Evolutionary conservation across 768 basidiomycete genomes (phyloP), one percentile per base, ranked within the genome.

Genomic region (Lactarius evosmus): DNA sequence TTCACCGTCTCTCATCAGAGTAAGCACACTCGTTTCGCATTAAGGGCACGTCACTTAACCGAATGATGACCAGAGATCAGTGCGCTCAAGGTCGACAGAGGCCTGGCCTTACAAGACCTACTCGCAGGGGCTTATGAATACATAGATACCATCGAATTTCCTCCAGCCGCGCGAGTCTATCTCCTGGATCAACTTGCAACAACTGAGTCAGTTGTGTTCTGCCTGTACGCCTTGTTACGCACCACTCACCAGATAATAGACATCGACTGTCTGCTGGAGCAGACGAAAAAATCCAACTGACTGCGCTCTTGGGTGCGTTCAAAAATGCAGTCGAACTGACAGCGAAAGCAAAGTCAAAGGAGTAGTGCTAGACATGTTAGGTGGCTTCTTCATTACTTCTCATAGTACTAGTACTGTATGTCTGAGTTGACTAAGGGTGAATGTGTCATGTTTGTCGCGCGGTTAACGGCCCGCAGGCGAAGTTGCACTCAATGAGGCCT

Each of bases 21-120:
- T 92, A 67, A 44, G 84, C 41, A 11, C 44, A 32, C 50, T 46
- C 25, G n/a, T 50, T 27, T 19, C n/a, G 34, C 25, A 32, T 25
- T 25, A 38, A 29, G n/a, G 11, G 51, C 54, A 14, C 27, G 30
- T 22, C 22, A 34, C 30, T 60, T 32, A 54, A 55, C 36, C 52
- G 17, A 19, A 33, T 25, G 12, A 30, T 22, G n/a, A 5, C 29
- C 68, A 98, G 96, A 91, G 83, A 93, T 98, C 53, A 86, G 84
- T 5, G 80, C 85, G 2, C 72, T 99, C 68, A 98, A 98, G 73
- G 86, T 86, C 1, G 95, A 98, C 65, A 87, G 94, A 60, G 97
- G 97, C 14, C 79, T 99, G 46, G 97, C 97, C 5, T 78, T 98
- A 27, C 97, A 98, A 73, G 97, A 99, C 76, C 80, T 99, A 51